Base-by-base conservation (phyloP, 2,329 filamentous ascomycete genomes). In the Tolypocladium nubicola region DNA sequence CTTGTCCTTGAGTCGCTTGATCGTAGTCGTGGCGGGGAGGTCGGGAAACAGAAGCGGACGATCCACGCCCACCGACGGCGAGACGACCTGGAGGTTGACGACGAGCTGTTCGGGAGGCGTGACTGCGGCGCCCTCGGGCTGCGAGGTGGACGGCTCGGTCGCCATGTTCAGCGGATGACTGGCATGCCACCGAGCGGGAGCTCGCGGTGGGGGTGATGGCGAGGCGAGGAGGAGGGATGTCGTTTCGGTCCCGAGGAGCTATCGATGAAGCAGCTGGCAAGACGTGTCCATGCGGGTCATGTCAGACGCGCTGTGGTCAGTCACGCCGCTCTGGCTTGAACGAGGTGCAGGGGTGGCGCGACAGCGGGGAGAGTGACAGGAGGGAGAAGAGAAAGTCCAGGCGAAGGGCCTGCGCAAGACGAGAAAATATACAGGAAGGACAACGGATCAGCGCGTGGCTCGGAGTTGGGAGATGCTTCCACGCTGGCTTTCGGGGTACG, bases 31-130 rank as follows among this genome's bases (percentile, higher is more conserved):
- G 45, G 74, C 72, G 16, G 78, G 71, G 13, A 85, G 68, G 26
- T 71, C 67, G 30, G 76, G 71, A 52, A 85, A 80, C 47, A 71
- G 68, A 54, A 85, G 66, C 19, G 79, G 78, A 23, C 75, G 73
- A 55, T 74, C 76, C 14, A 83, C 78, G 40, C 76, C 77, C 54
- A 76, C 70, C 16, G 81, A 84, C 4, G 83, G 83, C 59, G 83
- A 86, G 45, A 86, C 66, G 58, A 86, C 72, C 60, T 83, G 77
- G 54, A 86, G 73, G 58, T 79, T 83, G 67, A 85, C 77, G 40
- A 71, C 71, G 55, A 73, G 71, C 61, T 69, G 64, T 19, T 71
- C 67, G 39, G 64, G 61, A 40, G 66, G 62, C 57, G 60, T 61
- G 63, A 56, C 33, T 41, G 53, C 56, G 52, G 65, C 58, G 41